A percentile compares a stretch with the other conserved stretches of the same genome.
Conservation (phyloP, 2,329 filamentous ascomycete species). For the Xylaria arbuscula region DNA sequence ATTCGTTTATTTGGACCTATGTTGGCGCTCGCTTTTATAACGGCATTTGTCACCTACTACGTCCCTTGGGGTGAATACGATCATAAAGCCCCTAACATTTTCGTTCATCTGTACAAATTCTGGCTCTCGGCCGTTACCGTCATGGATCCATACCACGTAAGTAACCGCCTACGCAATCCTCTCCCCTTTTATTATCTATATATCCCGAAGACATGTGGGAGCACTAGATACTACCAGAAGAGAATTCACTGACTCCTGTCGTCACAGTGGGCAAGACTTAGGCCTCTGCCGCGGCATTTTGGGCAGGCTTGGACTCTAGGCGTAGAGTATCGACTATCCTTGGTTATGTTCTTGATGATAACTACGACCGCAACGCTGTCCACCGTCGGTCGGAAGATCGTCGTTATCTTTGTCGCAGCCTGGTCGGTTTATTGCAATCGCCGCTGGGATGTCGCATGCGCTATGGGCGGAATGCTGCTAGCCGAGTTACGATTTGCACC, state of each 20-base stretch:
- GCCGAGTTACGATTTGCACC: conserved; percentile 35
- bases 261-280: conserved; percentile 33
- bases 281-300: conserved; percentile 27
- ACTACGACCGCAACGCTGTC: conserved; percentile 34
- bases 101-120: conserved; percentile 30
- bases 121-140: conserved; percentile 35
- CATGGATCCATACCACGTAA: conserved; percentile 36
- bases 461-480: conserved; percentile 35
- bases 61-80: conserved; percentile 30
- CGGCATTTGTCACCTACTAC: conserved; percentile 35
- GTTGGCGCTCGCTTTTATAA: conserved; percentile 36
- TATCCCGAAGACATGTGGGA: background rate
- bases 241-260: conserved; percentile 28
- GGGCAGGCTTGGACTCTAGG: conserved; percentile 36
- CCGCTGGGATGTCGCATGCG: conserved; percentile 35
- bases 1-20: conserved; percentile 37
- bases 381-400: conserved; percentile 32
- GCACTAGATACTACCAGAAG: conserved; percentile 13
- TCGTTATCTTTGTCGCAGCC: conserved; percentile 31
- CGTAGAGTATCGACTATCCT: conserved; percentile 35
- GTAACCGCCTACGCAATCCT: conserved; percentile 22
- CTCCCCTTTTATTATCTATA: conserved; percentile 7
- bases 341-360: conserved; percentile 38
- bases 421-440: conserved; percentile 36
- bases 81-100: conserved; percentile 31